Base-by-base conservation (phyloP, 331 rosid genomes). In the Erythrophleum ivorense region DNA sequence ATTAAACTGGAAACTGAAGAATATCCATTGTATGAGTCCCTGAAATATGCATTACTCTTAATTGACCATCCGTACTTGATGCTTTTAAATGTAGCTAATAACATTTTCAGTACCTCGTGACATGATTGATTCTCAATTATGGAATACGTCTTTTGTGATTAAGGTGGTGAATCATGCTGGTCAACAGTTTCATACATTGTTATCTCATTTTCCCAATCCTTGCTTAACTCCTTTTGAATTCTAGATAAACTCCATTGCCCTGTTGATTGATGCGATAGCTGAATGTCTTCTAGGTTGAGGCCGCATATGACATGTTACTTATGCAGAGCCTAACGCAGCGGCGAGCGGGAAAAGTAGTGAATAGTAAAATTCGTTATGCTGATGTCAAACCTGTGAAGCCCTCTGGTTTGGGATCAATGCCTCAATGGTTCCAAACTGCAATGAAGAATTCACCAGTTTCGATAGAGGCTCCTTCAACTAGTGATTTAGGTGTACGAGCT, bases 281-380 rank as follows among this genome's bases (percentile, higher is more conserved):
- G 63, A 76, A 24, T 24, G 19, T 53, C 43, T 54, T 82, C 69
- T 80, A 96, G 99, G 97, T 86, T 57, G 99, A 96, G 88, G 97
- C 99, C 70, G 99, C 99, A 15, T 96, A 96, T 83, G 99, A 96
- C 77, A 96, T 92, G 91, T 83, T 96, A 78, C 99, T 96, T 54
- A 91, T 96, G 99, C 90, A 90, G 90, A 96, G 99, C 90, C 85
- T 96, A 80, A 88, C 89, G 45, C 98, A 89, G 87, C 90, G 99
- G 36, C 91, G 98, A 64, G 92, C 95, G 0, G 99, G 99, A 74
- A 96, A 91, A 81, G 98, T 96, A 76, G 97, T 81, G 57, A 89
- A 48, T 84, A 96, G 92, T 76, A 81, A 72, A 48, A 88, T 96
- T 82, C 98, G 97, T 16, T 96, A 91, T 81, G 99, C 99, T 60